Percentiles rank a stretch among this genome's conserved stretches.
Evolutionary conservation across 768 basidiomycete species (phyloP).

Genomic region (Russula virescens): DNA sequence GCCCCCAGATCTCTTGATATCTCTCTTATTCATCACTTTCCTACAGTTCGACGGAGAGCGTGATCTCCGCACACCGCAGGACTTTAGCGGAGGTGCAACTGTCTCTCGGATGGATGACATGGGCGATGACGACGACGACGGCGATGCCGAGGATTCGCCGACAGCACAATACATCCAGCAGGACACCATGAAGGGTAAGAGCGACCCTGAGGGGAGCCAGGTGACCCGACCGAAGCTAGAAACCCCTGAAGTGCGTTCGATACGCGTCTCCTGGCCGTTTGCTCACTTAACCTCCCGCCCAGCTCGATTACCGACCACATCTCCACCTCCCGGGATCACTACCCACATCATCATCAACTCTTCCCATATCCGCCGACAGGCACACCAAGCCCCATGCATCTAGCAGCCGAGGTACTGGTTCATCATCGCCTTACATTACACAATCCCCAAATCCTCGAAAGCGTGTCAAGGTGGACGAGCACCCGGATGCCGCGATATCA

Average conservation of each 20-base stretch:
- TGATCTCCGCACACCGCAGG: constrained; percentile 44
- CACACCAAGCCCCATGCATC: constrained; percentile 23
- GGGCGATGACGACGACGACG: constrained; percentile 31
- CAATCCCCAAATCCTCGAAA: constrained; percentile 20
- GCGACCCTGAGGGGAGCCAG: constrained; percentile 18
- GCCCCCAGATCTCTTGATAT: neutral
- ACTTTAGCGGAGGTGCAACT: constrained; percentile 38
- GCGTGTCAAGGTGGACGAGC: constrained; percentile 11
- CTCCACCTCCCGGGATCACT: constrained; percentile 14
- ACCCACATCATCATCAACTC: constrained; percentile 16
- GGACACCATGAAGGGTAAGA: constrained; percentile 23
- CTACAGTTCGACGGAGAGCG: constrained; percentile 47
- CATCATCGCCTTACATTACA: constrained; percentile 4
- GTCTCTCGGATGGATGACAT: constrained; percentile 35
- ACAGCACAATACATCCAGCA: constrained; percentile 13
- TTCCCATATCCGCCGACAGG: constrained; percentile 31
- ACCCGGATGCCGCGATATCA: neutral
- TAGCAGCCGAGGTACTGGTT: constrained; percentile 18
- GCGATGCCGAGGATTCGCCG: constrained; percentile 20
- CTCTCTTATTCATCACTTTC: neutral
- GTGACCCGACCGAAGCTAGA: constrained; percentile 9
- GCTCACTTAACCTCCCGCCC: neutral
- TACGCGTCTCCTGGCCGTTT: constrained; percentile 12
- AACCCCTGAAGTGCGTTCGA: constrained; percentile 24
- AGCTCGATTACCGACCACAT: constrained; percentile 27